A percentile compares a stretch with the other conserved stretches of the same genome.
phyloP scores from a whole-genome alignment of 2,329 filamentous ascomycete species.

The Exophiala dermatitidis region DNA sequence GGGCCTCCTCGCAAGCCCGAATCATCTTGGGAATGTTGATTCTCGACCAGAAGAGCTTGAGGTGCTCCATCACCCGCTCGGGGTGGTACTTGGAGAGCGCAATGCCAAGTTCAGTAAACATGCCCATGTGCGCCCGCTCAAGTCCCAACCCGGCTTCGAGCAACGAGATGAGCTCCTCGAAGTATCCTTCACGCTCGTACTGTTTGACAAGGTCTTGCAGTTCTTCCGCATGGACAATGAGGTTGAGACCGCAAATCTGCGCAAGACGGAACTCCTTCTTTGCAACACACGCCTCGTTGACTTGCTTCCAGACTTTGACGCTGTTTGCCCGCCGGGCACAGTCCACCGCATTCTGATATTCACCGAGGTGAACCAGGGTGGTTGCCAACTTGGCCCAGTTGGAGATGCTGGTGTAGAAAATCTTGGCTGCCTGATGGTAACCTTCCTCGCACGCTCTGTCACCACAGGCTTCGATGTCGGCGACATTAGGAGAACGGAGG shows the following conservation, averaged over 20 bases:
- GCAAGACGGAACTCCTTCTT: conserved; percentile 99
- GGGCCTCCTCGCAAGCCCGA: conserved; percentile 82
- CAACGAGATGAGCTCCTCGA: conserved; percentile 91
- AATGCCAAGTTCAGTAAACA: conserved; percentile 91
- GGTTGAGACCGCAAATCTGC: conserved; percentile 96
- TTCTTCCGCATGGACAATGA: conserved; percentile 96
- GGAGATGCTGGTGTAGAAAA: conserved; percentile 96
- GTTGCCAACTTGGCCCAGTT: conserved; percentile 99
- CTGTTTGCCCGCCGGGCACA: conserved; percentile 98
- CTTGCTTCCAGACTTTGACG: conserved; percentile 98
- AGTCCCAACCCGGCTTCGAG: conserved; percentile 92
- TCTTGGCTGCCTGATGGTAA: conserved; percentile 92
- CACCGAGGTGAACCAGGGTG: conserved; percentile 89
- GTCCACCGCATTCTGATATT: conserved; percentile 96
- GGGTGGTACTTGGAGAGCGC: conserved; percentile 91
- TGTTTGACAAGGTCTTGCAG: conserved; percentile 87
- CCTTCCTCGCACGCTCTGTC: conserved; percentile 97
- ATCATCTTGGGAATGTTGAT: conserved; percentile 99
- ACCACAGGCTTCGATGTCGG: conserved; percentile 91
- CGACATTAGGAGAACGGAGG: conserved; percentile 84
- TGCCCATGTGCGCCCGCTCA: conserved; percentile 88
- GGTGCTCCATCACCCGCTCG: conserved; percentile 93
- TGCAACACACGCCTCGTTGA: conserved; percentile 87
- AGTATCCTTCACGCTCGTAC: conserved; percentile 95
- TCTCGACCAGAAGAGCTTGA: conserved; percentile 96